Conservation (phyloP, 1,284 basidiomycete species). For the Erythrobasidium hasegawianum region DNA sequence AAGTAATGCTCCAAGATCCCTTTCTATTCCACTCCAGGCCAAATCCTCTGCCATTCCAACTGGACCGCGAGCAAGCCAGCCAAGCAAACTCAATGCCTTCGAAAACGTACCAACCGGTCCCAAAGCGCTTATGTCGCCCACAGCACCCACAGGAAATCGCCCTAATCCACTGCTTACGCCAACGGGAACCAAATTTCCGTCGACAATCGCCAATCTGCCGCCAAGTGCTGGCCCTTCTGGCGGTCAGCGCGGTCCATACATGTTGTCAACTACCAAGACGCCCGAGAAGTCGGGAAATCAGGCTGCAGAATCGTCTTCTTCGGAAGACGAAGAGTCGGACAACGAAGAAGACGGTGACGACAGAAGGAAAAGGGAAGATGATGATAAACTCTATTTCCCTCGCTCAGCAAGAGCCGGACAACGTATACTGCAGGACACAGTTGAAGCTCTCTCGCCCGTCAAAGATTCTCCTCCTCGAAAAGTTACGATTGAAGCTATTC, state of each 20-base stretch:
- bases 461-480: no score
- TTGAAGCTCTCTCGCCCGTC: no score
- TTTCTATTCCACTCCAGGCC: no score
- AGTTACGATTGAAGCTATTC: not conserved
- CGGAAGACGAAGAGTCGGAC: constrained; percentile 7
- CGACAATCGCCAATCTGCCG: not conserved
- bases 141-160: not conserved
- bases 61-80: not conserved
- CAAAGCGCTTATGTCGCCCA: constrained; percentile 7
- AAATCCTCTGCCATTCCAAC: no score
- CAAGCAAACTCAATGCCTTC: not conserved
- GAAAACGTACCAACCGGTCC: not conserved
- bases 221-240: not conserved
- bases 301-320: not conserved
- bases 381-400: constrained; percentile 27
- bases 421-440: not conserved
- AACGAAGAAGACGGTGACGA: constrained; percentile 20
- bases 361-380: constrained; percentile 22
- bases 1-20: no score
- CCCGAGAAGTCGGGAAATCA: constrained; percentile 35
- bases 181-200: no score
- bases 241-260: not conserved
- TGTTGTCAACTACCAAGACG: constrained; percentile 19
- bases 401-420: not conserved
- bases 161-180: no score